A percentile compares a stretch with the other conserved stretches of the same genome.
Conservation (phyloP, 345 rosid species). For the Nephelium lappaceum region DNA sequence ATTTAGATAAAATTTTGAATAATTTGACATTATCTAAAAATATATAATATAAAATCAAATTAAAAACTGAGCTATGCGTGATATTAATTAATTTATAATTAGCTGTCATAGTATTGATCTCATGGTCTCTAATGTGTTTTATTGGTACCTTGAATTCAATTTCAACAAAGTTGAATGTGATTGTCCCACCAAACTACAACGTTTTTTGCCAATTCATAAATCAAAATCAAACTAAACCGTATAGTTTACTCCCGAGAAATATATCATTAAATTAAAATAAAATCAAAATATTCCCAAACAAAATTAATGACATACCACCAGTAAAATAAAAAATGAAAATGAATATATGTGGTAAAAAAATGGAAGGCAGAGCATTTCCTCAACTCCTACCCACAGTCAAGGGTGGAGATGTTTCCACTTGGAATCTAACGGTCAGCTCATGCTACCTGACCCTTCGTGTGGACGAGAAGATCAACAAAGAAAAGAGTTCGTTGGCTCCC, state of each 20-base stretch:
- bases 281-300: background rate
- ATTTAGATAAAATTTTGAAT: too few species aligned
- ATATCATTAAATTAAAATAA: background rate
- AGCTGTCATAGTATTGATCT: background rate
- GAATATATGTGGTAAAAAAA: constrained; percentile 1
- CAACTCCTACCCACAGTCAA: constrained; percentile 36
- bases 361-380: constrained; percentile 38
- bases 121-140: background rate
- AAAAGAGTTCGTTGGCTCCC: constrained; percentile 27
- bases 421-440: constrained; percentile 47
- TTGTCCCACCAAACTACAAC: background rate
- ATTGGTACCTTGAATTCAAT: background rate
- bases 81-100: too few species aligned
- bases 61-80: too few species aligned
- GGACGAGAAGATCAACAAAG: constrained; percentile 39
- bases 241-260: too few species aligned
- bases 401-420: constrained; percentile 28
- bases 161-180: background rate
- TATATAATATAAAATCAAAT: too few species aligned
- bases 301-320: constrained; percentile 5
- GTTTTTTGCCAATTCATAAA: background rate
- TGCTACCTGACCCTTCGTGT: constrained; percentile 32
- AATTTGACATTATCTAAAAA: too few species aligned
- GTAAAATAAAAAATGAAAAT: too few species aligned
- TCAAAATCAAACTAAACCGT: background rate